These are phyloP conservation scores for Misopates orontium DNA, from an alignment of 257 asterid genomes.

Conservation along the genomic window DNA sequence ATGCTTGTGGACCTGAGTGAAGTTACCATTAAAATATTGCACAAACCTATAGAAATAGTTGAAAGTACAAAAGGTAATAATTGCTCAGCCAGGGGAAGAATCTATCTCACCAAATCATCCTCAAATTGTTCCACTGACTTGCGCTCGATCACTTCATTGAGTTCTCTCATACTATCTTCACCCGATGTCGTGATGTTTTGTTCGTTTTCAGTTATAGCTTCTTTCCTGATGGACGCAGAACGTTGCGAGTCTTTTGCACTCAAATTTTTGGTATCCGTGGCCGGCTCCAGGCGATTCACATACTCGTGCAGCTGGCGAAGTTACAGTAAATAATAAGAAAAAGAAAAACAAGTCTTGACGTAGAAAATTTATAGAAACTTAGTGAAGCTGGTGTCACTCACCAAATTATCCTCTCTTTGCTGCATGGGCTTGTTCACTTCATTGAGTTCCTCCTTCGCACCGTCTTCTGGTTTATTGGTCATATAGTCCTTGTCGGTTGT, in stretches of 20 bases:
- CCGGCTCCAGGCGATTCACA: neutral
- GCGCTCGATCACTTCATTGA: slow-evolving; percentile 26
- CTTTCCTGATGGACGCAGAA: slow-evolving; percentile 11
- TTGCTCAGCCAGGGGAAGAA: too few relatives aligned
- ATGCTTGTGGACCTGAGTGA: neutral
- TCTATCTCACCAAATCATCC: slow-evolving; percentile 33
- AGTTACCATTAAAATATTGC: neutral
- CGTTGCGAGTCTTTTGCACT: too few relatives aligned
- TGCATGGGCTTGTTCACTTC: slow-evolving; percentile 30
- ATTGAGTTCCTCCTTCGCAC: slow-evolving; percentile 21
- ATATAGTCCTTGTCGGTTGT: slow-evolving; percentile 12
- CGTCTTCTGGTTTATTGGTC: slow-evolving; percentile 24
- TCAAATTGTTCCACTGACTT: slow-evolving; percentile 34
- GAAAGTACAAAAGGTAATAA: too few relatives aligned
- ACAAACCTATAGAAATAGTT: too few relatives aligned
- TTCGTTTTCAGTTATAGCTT: slow-evolving; percentile 26
- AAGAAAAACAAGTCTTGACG: neutral
- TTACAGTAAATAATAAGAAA: too few relatives aligned
- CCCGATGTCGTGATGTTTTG: slow-evolving; percentile 24
- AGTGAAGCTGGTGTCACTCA: slow-evolving; percentile 11
- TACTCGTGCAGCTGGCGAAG: neutral
- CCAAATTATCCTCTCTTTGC: slow-evolving; percentile 35
- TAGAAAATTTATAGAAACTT: neutral
- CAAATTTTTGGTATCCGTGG: slow-evolving; percentile 28
- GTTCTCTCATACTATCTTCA: slow-evolving; percentile 21